phyloP scores from a whole-genome alignment of 345 rosid genomes.

The Arabidopsis suecica region DNA sequence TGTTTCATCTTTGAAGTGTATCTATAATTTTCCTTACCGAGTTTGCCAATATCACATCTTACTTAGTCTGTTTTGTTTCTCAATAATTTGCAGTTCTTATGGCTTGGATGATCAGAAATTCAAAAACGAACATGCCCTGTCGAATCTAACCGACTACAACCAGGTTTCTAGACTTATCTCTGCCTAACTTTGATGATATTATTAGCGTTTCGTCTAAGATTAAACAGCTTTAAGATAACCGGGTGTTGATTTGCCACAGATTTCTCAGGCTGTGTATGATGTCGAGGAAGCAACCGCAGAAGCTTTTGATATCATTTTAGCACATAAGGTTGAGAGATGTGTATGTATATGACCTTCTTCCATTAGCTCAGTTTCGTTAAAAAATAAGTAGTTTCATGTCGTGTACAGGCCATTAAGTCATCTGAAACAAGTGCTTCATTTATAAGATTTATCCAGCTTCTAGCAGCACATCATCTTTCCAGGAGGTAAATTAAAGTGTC shows the following conservation, averaged over 20 bases:
- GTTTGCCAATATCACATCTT: slow-evolving; percentile 19
- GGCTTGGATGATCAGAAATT: slow-evolving; percentile 80
- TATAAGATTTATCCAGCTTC: slow-evolving; percentile 81
- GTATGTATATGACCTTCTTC: slow-evolving; percentile 12
- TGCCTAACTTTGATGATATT: background rate
- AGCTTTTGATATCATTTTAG: slow-evolving; percentile 77
- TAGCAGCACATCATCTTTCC: slow-evolving; percentile 93
- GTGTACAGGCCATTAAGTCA: slow-evolving; percentile 75
- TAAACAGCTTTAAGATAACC: background rate
- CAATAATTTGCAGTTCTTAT: slow-evolving; percentile 66
- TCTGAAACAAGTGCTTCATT: slow-evolving; percentile 78
- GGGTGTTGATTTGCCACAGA: slow-evolving; percentile 50
- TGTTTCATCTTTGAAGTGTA: background rate
- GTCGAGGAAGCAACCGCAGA: slow-evolving; percentile 89
- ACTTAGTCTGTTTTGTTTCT: slow-evolving; percentile 12
- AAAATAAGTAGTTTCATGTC: slow-evolving; percentile 21
- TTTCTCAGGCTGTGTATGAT: slow-evolving; percentile 91
- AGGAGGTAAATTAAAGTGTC: slow-evolving; percentile 58
- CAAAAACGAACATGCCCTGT: slow-evolving; percentile 69
- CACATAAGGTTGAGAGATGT: slow-evolving; percentile 62
- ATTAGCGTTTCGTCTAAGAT: slow-evolving; percentile 4
- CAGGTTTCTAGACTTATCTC: slow-evolving; percentile 57
- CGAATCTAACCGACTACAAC: slow-evolving; percentile 72
- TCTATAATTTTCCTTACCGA: slow-evolving; percentile 7
- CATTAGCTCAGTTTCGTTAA: background rate